These are phyloP conservation scores for Phytophthora colocasiae DNA, from an alignment of 352 stramenopile genomes.

Conservation along the genomic window DNA sequence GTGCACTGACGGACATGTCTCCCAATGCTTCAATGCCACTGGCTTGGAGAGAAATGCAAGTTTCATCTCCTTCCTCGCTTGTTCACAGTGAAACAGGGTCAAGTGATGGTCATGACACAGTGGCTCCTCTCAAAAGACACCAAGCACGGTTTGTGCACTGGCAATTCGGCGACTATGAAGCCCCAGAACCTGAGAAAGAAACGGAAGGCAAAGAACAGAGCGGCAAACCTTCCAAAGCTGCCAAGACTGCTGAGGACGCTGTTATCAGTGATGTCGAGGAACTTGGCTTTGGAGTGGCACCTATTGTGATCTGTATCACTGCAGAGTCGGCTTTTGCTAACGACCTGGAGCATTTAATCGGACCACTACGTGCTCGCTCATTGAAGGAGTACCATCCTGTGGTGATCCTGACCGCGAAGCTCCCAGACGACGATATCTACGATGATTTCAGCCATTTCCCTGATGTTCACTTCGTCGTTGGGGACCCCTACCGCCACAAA, in stretches of 20 bases:
- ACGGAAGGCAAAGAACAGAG: constrained; percentile 22
- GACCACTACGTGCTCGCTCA: constrained; percentile 70
- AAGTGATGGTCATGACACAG: constrained; percentile 20
- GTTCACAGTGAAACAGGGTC: constrained; percentile 33
- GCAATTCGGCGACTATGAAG: constrained; percentile 33
- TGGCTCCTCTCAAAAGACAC: constrained; percentile 29
- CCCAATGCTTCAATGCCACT: constrained; percentile 37
- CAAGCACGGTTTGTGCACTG: constrained; percentile 42
- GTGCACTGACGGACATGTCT: constrained; percentile 37
- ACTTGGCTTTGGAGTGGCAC: constrained; percentile 55
- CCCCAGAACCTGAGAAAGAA: constrained; percentile 39
- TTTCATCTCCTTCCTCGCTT: constrained; percentile 36
- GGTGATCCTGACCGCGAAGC: constrained; percentile 62
- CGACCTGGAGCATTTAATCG: constrained; percentile 82
- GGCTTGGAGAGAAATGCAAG: constrained; percentile 43
- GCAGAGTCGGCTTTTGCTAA: constrained; percentile 64
- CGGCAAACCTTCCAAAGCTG: constrained; percentile 10
- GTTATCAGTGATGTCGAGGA: constrained; percentile 60
- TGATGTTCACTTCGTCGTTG: constrained; percentile 78
- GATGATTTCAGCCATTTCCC: constrained; percentile 74
- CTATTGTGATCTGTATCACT: constrained; percentile 81
- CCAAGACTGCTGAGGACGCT: constrained; percentile 45
- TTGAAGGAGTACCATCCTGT: constrained; percentile 78
- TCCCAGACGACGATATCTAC: constrained; percentile 70
- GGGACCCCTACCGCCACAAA: constrained; percentile 62